Evolutionary conservation across 129 eudicot species (phyloP).

Genomic region (Silybum marianum): DNA sequence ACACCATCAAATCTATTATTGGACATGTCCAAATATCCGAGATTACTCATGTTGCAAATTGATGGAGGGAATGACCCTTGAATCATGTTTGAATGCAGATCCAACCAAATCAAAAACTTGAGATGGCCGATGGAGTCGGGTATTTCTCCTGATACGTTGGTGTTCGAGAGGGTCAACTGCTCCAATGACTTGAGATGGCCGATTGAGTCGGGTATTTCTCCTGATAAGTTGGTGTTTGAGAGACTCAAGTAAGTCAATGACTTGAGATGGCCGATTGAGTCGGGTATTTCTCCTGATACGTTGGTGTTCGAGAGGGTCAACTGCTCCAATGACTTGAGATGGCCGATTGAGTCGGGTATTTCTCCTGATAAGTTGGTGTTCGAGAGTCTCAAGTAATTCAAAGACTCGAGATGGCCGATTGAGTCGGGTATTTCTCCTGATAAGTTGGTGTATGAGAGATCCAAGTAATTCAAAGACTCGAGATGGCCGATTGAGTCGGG

Average conservation of each 20-base stretch:
- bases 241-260: not conserved
- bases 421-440: not conserved
- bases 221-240: not conserved
- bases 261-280: slow-evolving; percentile 20
- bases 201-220: not conserved
- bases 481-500: not conserved
- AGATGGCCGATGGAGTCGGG: not conserved
- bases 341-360: not conserved
- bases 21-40: not conserved
- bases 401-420: not conserved
- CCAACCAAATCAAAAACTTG: not conserved
- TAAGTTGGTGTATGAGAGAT: too few species aligned
- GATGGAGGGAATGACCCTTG: not conserved
- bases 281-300: not conserved
- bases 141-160: not conserved
- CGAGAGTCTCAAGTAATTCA: not conserved
- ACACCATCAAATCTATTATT: not conserved
- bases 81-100: not conserved
- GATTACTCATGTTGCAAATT: not conserved
- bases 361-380: not conserved
- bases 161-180: not conserved
- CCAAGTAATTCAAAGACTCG: too few species aligned
- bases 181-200: not conserved
- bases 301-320: not conserved
- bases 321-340: not conserved